Evolutionary conservation across 306 rosid genomes (phyloP).

Genomic region (Citrullus mucosospermus): DNA sequence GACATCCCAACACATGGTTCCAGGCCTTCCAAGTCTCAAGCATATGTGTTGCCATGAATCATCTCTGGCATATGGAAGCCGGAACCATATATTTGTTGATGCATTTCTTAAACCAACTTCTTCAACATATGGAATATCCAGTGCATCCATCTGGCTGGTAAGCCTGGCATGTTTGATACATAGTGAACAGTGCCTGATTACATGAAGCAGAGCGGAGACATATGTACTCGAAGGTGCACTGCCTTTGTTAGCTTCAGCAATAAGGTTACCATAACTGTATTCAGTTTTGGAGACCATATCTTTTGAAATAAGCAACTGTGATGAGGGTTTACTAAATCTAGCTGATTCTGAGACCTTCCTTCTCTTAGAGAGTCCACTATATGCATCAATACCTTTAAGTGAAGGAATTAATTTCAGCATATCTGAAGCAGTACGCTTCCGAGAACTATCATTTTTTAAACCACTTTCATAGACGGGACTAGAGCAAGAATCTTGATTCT

Average conservation of each 20-base stretch:
- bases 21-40: slow-evolving; percentile 94
- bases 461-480: slow-evolving; percentile 29
- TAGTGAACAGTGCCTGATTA: slow-evolving; percentile 87
- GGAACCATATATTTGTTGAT: slow-evolving; percentile 92
- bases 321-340: slow-evolving; percentile 29
- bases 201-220: slow-evolving; percentile 85
- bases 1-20: slow-evolving; percentile 97
- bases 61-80: slow-evolving; percentile 80
- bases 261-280: slow-evolving; percentile 59
- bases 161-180: slow-evolving; percentile 90
- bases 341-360: slow-evolving; percentile 43
- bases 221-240: slow-evolving; percentile 76
- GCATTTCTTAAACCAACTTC: slow-evolving; percentile 77
- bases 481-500: slow-evolving; percentile 38
- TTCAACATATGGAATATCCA: slow-evolving; percentile 84
- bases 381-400: slow-evolving; percentile 46
- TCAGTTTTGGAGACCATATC: slow-evolving; percentile 46
- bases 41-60: slow-evolving; percentile 91
- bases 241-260: slow-evolving; percentile 84
- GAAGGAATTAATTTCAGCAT: slow-evolving; percentile 76
- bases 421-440: slow-evolving; percentile 67
- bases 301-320: slow-evolving; percentile 30
- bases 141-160: slow-evolving; percentile 92
- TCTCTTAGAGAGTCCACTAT: slow-evolving; percentile 40
- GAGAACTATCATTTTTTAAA: slow-evolving; percentile 47